phyloP scores from a whole-genome alignment of 2,329 filamentous ascomycete species.

The Neoarthrinium moseri region DNA sequence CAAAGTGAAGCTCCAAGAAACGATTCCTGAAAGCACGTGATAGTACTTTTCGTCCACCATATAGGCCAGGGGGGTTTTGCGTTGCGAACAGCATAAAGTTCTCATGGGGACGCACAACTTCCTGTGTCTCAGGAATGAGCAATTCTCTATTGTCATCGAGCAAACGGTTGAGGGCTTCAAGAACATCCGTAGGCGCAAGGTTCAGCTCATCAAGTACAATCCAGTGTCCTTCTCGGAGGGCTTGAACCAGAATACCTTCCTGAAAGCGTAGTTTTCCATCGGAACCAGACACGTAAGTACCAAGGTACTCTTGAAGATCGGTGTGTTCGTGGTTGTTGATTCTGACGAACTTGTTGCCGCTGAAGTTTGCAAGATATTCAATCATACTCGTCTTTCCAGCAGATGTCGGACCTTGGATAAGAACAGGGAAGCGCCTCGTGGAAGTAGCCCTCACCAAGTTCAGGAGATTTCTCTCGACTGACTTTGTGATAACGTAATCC shows the following conservation, averaged over 20 bases:
- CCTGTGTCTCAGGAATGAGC: slow-evolving; percentile 93
- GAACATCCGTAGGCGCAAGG: slow-evolving; percentile 90
- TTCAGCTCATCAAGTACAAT: slow-evolving; percentile 98
- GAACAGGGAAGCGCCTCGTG: slow-evolving; percentile 85
- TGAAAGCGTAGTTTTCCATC: slow-evolving; percentile 88
- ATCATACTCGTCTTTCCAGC: slow-evolving; percentile 99
- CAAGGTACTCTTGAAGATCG: slow-evolving; percentile 95
- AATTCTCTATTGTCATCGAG: slow-evolving; percentile 96
- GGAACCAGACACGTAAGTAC: slow-evolving; percentile 83
- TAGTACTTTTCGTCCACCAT: slow-evolving; percentile 89
- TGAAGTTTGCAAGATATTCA: slow-evolving; percentile 94
- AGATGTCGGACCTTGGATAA: slow-evolving; percentile 95
- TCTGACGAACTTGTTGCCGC: slow-evolving; percentile 93
- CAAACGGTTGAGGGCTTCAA: slow-evolving; percentile 92
- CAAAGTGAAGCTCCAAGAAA: slow-evolving; percentile 95
- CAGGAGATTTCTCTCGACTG: slow-evolving; percentile 90
- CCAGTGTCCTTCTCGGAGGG: slow-evolving; percentile 91
- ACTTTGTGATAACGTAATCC: slow-evolving; percentile 96
- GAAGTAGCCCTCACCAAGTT: slow-evolving; percentile 93
- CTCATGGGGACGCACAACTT: slow-evolving; percentile 85
- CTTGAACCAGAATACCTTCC: slow-evolving; percentile 90
- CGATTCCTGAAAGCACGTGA: slow-evolving; percentile 95
- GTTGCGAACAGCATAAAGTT: slow-evolving; percentile 99
- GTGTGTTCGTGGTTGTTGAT: slow-evolving; percentile 99
- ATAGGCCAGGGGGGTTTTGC: slow-evolving; percentile 92